phyloP scores from a whole-genome alignment of 257 asterid genomes.

The Jacaranda mimosifolia region DNA sequence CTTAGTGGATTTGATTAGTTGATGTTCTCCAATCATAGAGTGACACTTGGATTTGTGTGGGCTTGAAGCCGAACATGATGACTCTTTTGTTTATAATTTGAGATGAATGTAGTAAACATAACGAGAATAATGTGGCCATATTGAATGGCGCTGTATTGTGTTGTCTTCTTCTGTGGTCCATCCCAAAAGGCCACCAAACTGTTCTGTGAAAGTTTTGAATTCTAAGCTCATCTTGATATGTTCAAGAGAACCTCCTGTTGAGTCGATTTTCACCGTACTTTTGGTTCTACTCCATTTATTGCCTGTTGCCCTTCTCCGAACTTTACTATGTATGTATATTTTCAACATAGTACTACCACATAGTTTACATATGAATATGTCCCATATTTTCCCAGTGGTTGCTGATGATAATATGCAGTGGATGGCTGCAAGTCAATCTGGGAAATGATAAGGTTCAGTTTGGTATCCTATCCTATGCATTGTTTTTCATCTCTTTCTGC shows the following conservation, averaged over 20 bases:
- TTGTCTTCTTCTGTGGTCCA: conserved; percentile 46
- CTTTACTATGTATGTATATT: background rate
- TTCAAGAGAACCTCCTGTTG: background rate
- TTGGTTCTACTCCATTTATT: background rate
- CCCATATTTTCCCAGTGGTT: background rate
- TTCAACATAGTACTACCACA: background rate
- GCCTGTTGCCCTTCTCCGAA: background rate
- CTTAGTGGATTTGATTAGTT: too few relatives aligned
- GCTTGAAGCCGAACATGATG: too few relatives aligned
- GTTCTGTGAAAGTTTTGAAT: conserved; percentile 26
- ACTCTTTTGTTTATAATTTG: background rate
- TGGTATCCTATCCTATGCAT: background rate
- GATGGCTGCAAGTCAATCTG: conserved; percentile 16
- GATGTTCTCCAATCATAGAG: background rate
- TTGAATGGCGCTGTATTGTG: conserved; percentile 36
- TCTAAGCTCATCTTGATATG: background rate
- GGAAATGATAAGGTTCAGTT: conserved; percentile 27
- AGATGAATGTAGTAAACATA: conserved; percentile 1
- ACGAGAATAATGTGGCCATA: conserved; percentile 37
- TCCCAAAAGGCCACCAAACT: conserved; percentile 31
- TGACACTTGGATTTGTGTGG: background rate
- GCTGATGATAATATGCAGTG: background rate
- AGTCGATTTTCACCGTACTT: background rate
- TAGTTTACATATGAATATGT: background rate
- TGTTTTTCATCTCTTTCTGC: background rate